Conservation (phyloP, 805 yeast species). For the Candida piceae region DNA sequence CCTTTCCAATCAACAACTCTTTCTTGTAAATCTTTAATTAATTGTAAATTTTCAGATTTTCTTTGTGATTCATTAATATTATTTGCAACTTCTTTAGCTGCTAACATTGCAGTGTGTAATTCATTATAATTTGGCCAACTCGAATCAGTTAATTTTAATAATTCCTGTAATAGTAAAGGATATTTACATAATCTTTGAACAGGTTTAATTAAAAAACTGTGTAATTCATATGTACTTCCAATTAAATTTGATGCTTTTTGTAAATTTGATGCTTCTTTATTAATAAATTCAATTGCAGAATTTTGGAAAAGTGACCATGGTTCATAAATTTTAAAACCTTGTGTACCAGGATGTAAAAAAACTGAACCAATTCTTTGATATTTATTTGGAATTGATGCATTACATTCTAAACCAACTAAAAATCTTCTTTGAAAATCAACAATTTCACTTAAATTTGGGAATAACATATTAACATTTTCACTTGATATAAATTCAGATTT, state of each 20-base stretch:
- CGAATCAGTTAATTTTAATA: constrained; percentile 59
- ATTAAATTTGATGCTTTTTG: constrained; percentile 52
- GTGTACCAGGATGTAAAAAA: constrained; percentile 73
- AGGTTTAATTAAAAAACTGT: constrained; percentile 85
- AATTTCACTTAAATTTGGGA: constrained; percentile 79
- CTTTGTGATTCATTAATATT: constrained; percentile 93
- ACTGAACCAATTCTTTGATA: constrained; percentile 86
- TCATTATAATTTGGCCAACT: constrained; percentile 57
- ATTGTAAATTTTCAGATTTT: constrained; percentile 77
- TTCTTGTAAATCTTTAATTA: constrained; percentile 60
- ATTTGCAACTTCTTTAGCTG: constrained; percentile 79
- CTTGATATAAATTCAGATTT: constrained; percentile 63
- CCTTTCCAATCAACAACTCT: constrained; percentile 93
- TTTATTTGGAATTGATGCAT: constrained; percentile 65
- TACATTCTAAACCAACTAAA: constrained; percentile 83
- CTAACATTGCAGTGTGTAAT: constrained; percentile 60
- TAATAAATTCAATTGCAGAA: constrained; percentile 78
- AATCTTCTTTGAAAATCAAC: constrained; percentile 91
- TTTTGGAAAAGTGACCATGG: constrained; percentile 92
- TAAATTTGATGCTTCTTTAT: constrained; percentile 55
- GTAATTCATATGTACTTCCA: constrained; percentile 85
- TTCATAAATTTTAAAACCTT: constrained; percentile 83
- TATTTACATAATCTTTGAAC: constrained; percentile 95
- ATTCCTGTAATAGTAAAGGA: constrained; percentile 74
- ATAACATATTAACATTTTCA: constrained; percentile 74